These are phyloP conservation scores for Suillus weaverae DNA, from an alignment of 768 basidiomycete species.

Conservation along the genomic window DNA sequence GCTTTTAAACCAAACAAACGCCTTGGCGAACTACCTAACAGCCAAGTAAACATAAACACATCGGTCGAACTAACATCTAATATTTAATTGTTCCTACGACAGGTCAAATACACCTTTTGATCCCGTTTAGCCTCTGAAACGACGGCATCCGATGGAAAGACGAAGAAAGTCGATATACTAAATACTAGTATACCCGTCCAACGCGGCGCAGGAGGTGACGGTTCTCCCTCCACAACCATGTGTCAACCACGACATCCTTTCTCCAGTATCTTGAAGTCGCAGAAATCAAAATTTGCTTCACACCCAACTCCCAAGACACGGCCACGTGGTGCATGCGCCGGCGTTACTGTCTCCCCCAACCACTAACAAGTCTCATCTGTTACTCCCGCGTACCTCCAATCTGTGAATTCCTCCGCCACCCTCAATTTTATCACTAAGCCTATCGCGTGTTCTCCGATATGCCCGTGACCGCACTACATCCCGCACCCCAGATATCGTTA, in stretches of 20 bases:
- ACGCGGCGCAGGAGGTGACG: no score
- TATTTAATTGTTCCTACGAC: conserved; percentile 1
- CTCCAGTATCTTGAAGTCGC: conserved; percentile 72
- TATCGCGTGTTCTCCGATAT: background rate
- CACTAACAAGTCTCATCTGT: conserved; percentile 59
- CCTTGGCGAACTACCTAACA: background rate
- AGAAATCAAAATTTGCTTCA: conserved; percentile 74
- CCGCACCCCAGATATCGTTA: conserved; percentile 52
- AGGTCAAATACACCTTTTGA: conserved; percentile 63
- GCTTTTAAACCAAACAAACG: conserved; percentile 34
- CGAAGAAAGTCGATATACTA: conserved; percentile 57
- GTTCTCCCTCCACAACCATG: background rate
- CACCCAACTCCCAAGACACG: conserved; percentile 59
- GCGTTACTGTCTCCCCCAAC: conserved; percentile 68
- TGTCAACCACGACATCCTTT: conserved; percentile 1
- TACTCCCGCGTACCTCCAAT: conserved; percentile 65
- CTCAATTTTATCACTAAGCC: conserved; percentile 9
- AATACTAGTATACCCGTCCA: no score
- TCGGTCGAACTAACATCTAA: background rate
- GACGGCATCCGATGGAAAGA: conserved; percentile 82
- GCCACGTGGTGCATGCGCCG: conserved; percentile 69
- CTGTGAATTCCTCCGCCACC: conserved; percentile 45
- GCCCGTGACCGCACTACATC: background rate
- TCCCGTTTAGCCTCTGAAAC: conserved; percentile 57
- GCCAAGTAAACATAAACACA: conserved; percentile 16